Evolutionary conservation across 2,329 filamentous ascomycete genomes (phyloP).

Genomic region (Colletotrichum godetiae): DNA sequence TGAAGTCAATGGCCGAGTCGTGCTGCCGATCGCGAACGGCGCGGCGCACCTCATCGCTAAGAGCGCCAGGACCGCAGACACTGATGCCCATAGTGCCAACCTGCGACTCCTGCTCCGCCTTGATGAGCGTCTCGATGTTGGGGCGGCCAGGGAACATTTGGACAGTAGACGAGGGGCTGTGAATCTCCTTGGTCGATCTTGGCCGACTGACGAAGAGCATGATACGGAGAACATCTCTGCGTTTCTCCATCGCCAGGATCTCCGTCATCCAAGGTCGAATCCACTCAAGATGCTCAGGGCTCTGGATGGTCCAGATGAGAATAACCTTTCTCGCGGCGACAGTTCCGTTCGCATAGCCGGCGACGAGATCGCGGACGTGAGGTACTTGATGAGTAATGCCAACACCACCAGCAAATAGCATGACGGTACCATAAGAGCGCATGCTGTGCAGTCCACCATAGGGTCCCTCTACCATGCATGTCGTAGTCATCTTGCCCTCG

Average conservation of each 20-base stretch:
- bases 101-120: constrained; percentile 79
- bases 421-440: constrained; percentile 80
- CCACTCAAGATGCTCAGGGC: constrained; percentile 84
- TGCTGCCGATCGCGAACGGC: constrained; percentile 75
- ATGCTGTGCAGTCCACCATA: constrained; percentile 80
- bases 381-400: constrained; percentile 85
- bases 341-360: constrained; percentile 75
- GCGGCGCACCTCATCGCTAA: constrained; percentile 80
- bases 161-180: constrained; percentile 80
- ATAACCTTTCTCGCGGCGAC: constrained; percentile 78
- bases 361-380: constrained; percentile 78
- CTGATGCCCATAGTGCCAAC: constrained; percentile 79
- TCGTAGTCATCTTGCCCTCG: constrained; percentile 71
- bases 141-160: constrained; percentile 87
- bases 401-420: constrained; percentile 84
- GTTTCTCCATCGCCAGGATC: constrained; percentile 79
- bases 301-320: constrained; percentile 83
- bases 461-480: constrained; percentile 79
- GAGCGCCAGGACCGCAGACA: constrained; percentile 78
- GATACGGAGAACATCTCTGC: constrained; percentile 79
- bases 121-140: constrained; percentile 78
- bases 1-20: constrained; percentile 77
- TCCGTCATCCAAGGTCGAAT: constrained; percentile 87
- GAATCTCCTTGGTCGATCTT: constrained; percentile 82
- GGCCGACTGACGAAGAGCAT: constrained; percentile 83